Conservation (phyloP, 768 basidiomycete genomes). For the Kwoniella dendrophila region DNA sequence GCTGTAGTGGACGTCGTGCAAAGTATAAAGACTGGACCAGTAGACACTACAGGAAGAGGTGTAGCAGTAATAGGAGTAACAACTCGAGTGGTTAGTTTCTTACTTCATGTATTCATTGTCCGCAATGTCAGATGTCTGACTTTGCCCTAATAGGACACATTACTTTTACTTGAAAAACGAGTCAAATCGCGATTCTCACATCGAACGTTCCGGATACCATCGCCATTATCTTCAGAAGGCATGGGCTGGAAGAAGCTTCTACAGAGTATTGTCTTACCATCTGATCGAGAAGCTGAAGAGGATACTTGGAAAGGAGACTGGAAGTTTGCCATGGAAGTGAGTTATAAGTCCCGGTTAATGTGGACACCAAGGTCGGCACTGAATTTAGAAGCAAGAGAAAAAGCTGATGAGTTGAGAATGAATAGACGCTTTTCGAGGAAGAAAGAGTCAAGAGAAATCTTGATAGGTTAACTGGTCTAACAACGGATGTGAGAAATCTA, state of each 20-base stretch:
- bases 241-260: slow-evolving; percentile 62
- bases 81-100: slow-evolving; percentile 63
- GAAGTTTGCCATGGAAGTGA: slow-evolving; percentile 62
- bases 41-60: slow-evolving; percentile 63
- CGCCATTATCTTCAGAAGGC: slow-evolving; percentile 63
- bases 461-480: slow-evolving; percentile 42
- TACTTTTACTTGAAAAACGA: slow-evolving; percentile 88
- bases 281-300: slow-evolving; percentile 28
- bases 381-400: slow-evolving; percentile 5
- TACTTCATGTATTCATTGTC: background rate
- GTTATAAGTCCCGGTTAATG: slow-evolving; percentile 28
- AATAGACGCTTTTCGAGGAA: slow-evolving; percentile 29
- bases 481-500: slow-evolving; percentile 49
- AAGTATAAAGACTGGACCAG: slow-evolving; percentile 62
- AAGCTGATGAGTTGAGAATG: slow-evolving; percentile 5
- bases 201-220: slow-evolving; percentile 75
- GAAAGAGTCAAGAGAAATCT: slow-evolving; percentile 26
- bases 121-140: slow-evolving; percentile 2
- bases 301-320: slow-evolving; percentile 66
- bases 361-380: too few relatives aligned
- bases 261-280: slow-evolving; percentile 43
- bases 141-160: slow-evolving; percentile 63
- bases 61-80: slow-evolving; percentile 85
- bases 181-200: slow-evolving; percentile 98
- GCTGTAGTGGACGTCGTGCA: slow-evolving; percentile 81